These are phyloP conservation scores for Fusarium xylarioides DNA, from an alignment of 2,329 filamentous ascomycete species.

Conservation along the genomic window DNA sequence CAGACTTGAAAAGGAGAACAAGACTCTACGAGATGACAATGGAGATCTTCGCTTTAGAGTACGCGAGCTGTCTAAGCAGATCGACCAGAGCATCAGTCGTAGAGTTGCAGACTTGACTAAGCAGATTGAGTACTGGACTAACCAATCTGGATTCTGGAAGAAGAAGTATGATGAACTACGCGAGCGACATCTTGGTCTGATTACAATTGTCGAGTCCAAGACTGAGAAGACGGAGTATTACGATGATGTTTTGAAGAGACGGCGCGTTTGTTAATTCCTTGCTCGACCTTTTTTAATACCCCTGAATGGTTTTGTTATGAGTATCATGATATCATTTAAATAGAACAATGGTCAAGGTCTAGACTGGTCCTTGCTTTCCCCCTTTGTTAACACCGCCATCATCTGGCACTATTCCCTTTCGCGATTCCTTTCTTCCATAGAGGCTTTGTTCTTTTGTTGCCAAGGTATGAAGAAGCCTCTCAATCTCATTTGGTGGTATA, in stretches of 20 bases:
- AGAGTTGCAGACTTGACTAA: conserved; percentile 47
- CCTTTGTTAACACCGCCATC: conserved; percentile 10
- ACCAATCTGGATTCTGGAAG: conserved; percentile 46
- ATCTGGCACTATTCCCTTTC: neutral
- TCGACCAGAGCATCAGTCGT: conserved; percentile 44
- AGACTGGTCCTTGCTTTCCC: neutral
- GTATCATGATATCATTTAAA: neutral
- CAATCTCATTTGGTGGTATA: neutral
- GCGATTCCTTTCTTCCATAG: neutral
- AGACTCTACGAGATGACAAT: conserved; percentile 49
- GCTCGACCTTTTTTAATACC: neutral
- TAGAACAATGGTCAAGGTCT: neutral
- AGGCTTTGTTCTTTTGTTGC: neutral
- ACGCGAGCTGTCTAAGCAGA: conserved; percentile 47
- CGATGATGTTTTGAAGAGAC: conserved; percentile 48
- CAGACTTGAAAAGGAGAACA: conserved; percentile 51
- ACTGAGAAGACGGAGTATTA: conserved; percentile 47
- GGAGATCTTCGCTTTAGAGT: conserved; percentile 47
- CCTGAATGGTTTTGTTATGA: neutral
- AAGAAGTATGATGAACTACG: conserved; percentile 42
- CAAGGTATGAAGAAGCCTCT: neutral
- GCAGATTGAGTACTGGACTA: conserved; percentile 50
- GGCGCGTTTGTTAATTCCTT: conserved; percentile 40
- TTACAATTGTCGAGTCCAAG: conserved; percentile 43
- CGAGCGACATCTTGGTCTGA: conserved; percentile 43